A percentile compares a stretch with the other conserved stretches of the same genome.
These are phyloP conservation scores for Ustilago sp. DNA, from an alignment of 1,284 basidiomycete genomes.

Conservation along the genomic window DNA sequence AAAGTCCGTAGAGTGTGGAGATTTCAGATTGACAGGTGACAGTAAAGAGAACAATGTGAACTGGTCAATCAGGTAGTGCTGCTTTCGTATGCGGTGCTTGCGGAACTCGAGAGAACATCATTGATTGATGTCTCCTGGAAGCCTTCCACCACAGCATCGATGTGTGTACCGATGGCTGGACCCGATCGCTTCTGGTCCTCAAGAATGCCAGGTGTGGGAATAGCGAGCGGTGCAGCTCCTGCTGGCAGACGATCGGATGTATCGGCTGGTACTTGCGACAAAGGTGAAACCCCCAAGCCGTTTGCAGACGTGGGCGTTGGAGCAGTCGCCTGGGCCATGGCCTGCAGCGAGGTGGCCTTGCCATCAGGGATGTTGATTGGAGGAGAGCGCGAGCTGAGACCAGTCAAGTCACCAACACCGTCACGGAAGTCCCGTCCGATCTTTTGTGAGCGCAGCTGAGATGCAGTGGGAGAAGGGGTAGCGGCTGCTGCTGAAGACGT, in stretches of 20 bases:
- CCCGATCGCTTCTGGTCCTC: slow-evolving; percentile 39
- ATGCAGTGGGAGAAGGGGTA: slow-evolving; percentile 15
- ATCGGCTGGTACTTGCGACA: slow-evolving; percentile 10
- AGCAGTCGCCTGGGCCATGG: slow-evolving; percentile 22
- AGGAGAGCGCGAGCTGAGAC: slow-evolving; percentile 53
- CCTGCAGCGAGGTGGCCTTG: slow-evolving; percentile 24
- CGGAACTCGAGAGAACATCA: slow-evolving; percentile 36
- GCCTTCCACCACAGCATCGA: slow-evolving; percentile 38
- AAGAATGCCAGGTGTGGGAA: slow-evolving; percentile 40
- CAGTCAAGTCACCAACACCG: slow-evolving; percentile 47
- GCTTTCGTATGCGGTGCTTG: slow-evolving; percentile 15
- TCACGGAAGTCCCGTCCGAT: slow-evolving; percentile 49
- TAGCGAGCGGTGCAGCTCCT: slow-evolving; percentile 48
- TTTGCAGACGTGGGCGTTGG: slow-evolving; percentile 34
- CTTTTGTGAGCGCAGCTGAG: slow-evolving; percentile 39
- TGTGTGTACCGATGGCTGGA: slow-evolving; percentile 27
- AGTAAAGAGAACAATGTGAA: neutral
- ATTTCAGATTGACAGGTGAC: slow-evolving; percentile 22
- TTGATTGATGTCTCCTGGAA: slow-evolving; percentile 42
- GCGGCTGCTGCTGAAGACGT: slow-evolving; percentile 6
- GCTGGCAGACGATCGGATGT: slow-evolving; percentile 31
- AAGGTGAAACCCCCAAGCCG: slow-evolving; percentile 9
- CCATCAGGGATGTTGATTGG: slow-evolving; percentile 26
- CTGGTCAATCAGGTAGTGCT: slow-evolving; percentile 8
- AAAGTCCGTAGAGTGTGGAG: neutral